Base-by-base conservation (phyloP, 495 filamentous ascomycete species). In the Terfezia boudieri region DNA sequence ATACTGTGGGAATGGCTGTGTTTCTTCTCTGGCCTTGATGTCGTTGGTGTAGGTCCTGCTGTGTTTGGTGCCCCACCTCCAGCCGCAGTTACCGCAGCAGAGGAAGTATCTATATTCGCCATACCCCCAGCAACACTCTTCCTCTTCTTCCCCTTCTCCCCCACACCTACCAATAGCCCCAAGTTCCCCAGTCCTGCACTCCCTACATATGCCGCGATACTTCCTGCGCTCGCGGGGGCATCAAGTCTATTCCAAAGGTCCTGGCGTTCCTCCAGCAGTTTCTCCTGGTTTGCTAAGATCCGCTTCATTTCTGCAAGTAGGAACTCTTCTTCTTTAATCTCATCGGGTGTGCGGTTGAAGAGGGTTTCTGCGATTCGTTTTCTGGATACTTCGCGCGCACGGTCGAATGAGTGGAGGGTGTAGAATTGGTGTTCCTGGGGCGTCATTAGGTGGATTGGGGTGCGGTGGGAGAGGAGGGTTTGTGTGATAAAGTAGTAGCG, bases 211-310 rank as follows among this genome's bases (percentile, higher is more conserved):
- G 75, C 71, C 51, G 75, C 66, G 9, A 80, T 76, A 58, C 75
- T 83, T 59, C 76, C 75, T 57, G 74, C 74, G 56, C 78, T 72
- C 56, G 77, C 73, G 8, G 84, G 83, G 56, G 80, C 78, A 56
- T 94, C 87, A 10, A 96, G 79, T 55, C 87, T 78, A 56, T 78
- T 75, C 67, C 90, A 90, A n/a, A 96, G 76, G 62, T 96, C 90
- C 59, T 79, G 75, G 48, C 89, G 86, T 61, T 94, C 86, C 57
- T 84, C 78, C 60, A 86, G 80, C 59, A 94, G 79, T 58, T 73
- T 77, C 57, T 89, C 82, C 56, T 89, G 82, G 56, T 82, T 78
- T 57, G 77, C 76, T 38, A 88, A 74, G 58, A 98, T 94, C 55
- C 92, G 80, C 60, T 87, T 86, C 36, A 98, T 76, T 63, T 98